phyloP scores from a whole-genome alignment of 129 eudicot genomes.

The Saposhnikovia divaricata region DNA sequence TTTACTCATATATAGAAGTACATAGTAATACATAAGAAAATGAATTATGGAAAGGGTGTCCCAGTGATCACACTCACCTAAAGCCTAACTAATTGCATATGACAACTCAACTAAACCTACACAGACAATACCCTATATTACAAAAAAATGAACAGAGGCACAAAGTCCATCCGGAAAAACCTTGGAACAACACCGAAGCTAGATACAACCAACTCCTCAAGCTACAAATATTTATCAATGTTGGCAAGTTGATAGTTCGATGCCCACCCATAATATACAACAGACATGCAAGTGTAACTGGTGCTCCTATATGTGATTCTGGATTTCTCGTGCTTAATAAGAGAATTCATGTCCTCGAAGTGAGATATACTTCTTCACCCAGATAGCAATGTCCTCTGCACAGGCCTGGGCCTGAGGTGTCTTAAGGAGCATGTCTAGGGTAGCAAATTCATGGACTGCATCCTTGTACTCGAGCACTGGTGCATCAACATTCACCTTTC shows the following conservation, averaged over 20 bases:
- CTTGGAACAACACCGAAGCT: neutral
- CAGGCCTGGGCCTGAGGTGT: slow-evolving; percentile 94
- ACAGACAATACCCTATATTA: slow-evolving; percentile 22
- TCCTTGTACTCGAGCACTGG: slow-evolving; percentile 92
- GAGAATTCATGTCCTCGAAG: slow-evolving; percentile 94
- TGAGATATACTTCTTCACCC: slow-evolving; percentile 93
- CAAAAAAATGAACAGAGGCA: slow-evolving; percentile 20
- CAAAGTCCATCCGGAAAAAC: neutral
- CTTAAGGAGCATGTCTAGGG: slow-evolving; percentile 83
- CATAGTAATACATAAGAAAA: slow-evolving; percentile 14
- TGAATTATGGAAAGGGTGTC: slow-evolving; percentile 12
- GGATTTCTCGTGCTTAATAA: slow-evolving; percentile 27
- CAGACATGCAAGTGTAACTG: neutral
- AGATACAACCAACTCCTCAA: neutral
- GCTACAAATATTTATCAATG: neutral
- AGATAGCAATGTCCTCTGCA: slow-evolving; percentile 85
- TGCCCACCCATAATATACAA: slow-evolving; percentile 2
- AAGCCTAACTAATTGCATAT: neutral
- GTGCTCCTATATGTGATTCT: slow-evolving; percentile 1
- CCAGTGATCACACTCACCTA: slow-evolving; percentile 1
- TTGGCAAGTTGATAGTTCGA: neutral
- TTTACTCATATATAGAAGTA: slow-evolving; percentile 2
- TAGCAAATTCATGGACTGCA: slow-evolving; percentile 94
- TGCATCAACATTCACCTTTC: slow-evolving; percentile 71
- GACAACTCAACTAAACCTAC: slow-evolving; percentile 25